Percentiles rank a stretch among this genome's conserved stretches.
Evolutionary conservation across 2,329 filamentous ascomycete species (phyloP).

Genomic region (Cladosporium sp.): DNA sequence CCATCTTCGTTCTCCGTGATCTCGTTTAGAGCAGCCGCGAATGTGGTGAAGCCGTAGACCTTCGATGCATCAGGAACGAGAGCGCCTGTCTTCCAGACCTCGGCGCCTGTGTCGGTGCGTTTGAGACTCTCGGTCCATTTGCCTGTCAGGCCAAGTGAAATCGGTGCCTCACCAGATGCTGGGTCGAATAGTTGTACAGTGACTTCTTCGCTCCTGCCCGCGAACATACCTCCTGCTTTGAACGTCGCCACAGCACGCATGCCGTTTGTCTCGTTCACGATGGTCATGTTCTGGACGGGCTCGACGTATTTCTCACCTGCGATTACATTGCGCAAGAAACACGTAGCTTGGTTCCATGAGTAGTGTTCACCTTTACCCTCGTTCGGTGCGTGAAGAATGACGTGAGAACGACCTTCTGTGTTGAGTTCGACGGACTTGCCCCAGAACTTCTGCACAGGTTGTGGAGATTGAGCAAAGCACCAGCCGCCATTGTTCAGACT

Average conservation of each 20-base stretch:
- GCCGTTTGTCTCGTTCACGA: constrained; percentile 78
- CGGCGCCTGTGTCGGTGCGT: constrained; percentile 58
- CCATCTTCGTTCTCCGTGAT: constrained; percentile 73
- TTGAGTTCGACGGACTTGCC: constrained; percentile 93
- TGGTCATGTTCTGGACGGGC: constrained; percentile 83
- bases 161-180: constrained; percentile 49
- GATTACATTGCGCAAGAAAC: constrained; percentile 91
- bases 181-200: constrained; percentile 65
- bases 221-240: constrained; percentile 95
- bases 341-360: constrained; percentile 82
- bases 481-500: constrained; percentile 57
- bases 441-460: constrained; percentile 96
- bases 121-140: constrained; percentile 79
- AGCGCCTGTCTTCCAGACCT: constrained; percentile 73
- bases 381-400: constrained; percentile 64
- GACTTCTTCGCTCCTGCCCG: constrained; percentile 87
- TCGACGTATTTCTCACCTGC: constrained; percentile 98
- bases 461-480: constrained; percentile 82
- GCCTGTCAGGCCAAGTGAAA: constrained; percentile 66
- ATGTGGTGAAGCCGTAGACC: constrained; percentile 83
- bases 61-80: constrained; percentile 75
- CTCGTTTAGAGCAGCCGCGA: constrained; percentile 84
- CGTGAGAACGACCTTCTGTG: constrained; percentile 79
- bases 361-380: constrained; percentile 65
- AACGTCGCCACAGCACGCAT: constrained; percentile 85